Conservation (phyloP, 208 protist genomes). For the Angomonas deanei region DNA sequence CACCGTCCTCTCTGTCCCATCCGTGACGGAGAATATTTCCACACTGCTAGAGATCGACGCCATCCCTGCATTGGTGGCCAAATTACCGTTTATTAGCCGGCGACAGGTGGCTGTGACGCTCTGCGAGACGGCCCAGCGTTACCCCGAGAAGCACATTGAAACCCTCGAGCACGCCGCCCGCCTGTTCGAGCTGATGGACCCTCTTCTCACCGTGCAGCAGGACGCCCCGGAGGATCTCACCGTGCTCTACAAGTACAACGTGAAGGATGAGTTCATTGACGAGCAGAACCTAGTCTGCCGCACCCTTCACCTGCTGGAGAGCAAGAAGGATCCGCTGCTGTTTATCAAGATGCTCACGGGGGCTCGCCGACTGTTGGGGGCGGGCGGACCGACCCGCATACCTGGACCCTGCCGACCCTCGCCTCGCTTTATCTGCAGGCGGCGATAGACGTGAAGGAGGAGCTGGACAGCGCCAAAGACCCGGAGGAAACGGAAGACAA, state of each 20-base stretch:
- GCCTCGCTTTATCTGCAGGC: constrained; percentile 1
- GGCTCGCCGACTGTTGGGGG: constrained; percentile 77
- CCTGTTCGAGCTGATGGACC: constrained; percentile 81
- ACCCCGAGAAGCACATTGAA: constrained; percentile 24
- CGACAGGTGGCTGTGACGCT: constrained; percentile 55
- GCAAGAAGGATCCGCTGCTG: constrained; percentile 60
- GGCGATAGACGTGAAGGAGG: background rate
- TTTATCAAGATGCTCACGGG: constrained; percentile 89
- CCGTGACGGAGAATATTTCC: constrained; percentile 16
- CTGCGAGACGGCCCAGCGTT: constrained; percentile 29
- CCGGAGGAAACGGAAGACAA: too few species aligned
- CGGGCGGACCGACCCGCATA: background rate
- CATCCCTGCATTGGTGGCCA: constrained; percentile 39
- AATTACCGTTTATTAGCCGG: constrained; percentile 54
- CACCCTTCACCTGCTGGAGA: constrained; percentile 81
- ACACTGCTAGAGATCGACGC: constrained; percentile 68
- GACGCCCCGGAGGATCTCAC: constrained; percentile 29
- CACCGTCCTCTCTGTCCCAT: constrained; percentile 17
- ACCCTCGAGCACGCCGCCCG: constrained; percentile 55
- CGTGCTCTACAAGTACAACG: constrained; percentile 40
- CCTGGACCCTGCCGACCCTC: background rate
- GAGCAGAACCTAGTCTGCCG: constrained; percentile 92
- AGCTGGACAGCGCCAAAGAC: background rate
- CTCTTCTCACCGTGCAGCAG: constrained; percentile 72
- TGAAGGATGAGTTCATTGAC: constrained; percentile 76